Conservation (phyloP, 306 rosid species). For the Sophora flavescens region DNA sequence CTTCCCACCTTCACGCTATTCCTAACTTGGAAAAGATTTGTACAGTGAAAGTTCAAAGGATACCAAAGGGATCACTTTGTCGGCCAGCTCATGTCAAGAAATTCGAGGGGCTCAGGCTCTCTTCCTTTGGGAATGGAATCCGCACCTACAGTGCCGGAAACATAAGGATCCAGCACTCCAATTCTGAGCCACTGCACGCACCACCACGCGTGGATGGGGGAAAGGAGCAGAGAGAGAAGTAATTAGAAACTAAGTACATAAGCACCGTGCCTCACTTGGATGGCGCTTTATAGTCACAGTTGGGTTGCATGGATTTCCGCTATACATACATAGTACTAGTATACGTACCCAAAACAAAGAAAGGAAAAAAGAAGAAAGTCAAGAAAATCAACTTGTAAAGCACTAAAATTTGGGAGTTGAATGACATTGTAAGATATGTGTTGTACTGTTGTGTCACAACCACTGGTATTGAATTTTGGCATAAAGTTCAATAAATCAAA, state of each 20-base stretch:
- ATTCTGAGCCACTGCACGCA: conserved; percentile 46
- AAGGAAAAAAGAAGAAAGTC: neutral
- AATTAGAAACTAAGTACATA: conserved; percentile 31
- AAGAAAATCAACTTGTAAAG: conserved; percentile 29
- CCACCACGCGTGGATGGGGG: neutral
- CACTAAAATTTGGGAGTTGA: conserved; percentile 17
- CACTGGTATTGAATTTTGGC: neutral
- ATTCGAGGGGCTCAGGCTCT: conserved; percentile 56
- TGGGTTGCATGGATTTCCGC: conserved; percentile 54
- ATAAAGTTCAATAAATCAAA: too few relatives aligned
- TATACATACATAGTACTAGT: conserved; percentile 1
- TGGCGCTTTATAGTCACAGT: conserved; percentile 90
- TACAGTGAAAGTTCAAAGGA: conserved; percentile 52
- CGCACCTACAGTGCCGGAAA: conserved; percentile 76
- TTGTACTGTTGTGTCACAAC: conserved; percentile 28
- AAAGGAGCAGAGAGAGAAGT: neutral
- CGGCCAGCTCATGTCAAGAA: conserved; percentile 54
- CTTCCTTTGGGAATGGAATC: conserved; percentile 77
- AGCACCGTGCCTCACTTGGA: conserved; percentile 66
- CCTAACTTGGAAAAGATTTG: conserved; percentile 75
- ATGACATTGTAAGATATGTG: conserved; percentile 25
- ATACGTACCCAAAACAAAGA: neutral
- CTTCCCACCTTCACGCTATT: conserved; percentile 79
- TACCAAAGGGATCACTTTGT: conserved; percentile 71
- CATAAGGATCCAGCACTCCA: conserved; percentile 61